A percentile compares a stretch with the other conserved stretches of the same genome.
These are phyloP conservation scores for Ligustrum vulgare DNA, from an alignment of 257 asterid genomes.

Conservation along the genomic window DNA sequence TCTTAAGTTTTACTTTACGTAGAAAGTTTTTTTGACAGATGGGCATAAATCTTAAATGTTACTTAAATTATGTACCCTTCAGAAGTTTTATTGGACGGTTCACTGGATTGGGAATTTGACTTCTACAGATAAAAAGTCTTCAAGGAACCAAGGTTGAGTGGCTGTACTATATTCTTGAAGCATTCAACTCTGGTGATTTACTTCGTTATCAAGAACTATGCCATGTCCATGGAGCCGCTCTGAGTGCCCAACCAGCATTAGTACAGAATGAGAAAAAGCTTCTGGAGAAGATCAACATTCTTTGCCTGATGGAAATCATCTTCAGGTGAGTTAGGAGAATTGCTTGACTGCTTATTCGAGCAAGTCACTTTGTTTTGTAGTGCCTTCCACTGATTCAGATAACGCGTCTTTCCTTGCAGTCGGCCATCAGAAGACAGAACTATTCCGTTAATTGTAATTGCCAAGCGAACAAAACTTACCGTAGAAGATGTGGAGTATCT, in stretches of 20 bases:
- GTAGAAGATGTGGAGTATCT: slow-evolving; percentile 93
- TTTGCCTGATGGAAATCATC: slow-evolving; percentile 93
- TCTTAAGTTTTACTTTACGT: too few species aligned
- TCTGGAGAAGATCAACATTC: slow-evolving; percentile 94
- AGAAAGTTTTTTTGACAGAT: not conserved
- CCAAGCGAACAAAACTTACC: slow-evolving; percentile 77
- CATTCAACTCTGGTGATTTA: slow-evolving; percentile 84
- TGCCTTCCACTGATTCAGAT: slow-evolving; percentile 11
- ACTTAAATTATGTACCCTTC: not conserved
- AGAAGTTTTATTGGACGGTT: not conserved
- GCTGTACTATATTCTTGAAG: slow-evolving; percentile 91
- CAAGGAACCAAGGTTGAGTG: slow-evolving; percentile 85
- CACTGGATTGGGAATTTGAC: slow-evolving; percentile 3
- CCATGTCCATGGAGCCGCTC: slow-evolving; percentile 74
- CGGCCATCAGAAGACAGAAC: slow-evolving; percentile 94
- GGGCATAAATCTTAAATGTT: not conserved
- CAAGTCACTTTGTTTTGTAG: slow-evolving; percentile 8
- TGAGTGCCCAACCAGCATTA: slow-evolving; percentile 81
- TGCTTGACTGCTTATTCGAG: not conserved
- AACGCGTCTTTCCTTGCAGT: slow-evolving; percentile 46
- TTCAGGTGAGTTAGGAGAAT: slow-evolving; percentile 55
- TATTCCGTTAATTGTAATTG: slow-evolving; percentile 72
- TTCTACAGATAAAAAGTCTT: slow-evolving; percentile 77
- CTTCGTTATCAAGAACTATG: slow-evolving; percentile 86
- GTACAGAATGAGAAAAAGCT: slow-evolving; percentile 91